Percentiles rank a stretch among this genome's conserved stretches.
phyloP scores from a whole-genome alignment of 2,329 filamentous ascomycete species.

The Proliferodiscus dingleyae region DNA sequence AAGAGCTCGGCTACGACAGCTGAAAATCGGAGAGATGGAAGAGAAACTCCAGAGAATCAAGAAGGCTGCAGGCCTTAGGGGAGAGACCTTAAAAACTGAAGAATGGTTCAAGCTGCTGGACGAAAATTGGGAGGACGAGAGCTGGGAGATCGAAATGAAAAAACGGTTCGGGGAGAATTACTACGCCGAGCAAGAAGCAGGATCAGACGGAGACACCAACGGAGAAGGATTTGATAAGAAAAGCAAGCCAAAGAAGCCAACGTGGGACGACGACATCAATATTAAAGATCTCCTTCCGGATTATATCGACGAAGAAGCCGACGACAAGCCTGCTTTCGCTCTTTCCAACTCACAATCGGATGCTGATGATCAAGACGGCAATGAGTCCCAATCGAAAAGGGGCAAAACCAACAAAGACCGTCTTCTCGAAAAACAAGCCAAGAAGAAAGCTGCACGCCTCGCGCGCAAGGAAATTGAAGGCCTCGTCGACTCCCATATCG shows the following conservation, averaged over 20 bases:
- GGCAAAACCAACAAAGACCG: constrained; percentile 56
- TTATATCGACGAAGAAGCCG: constrained; percentile 62
- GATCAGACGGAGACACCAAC: constrained; percentile 58
- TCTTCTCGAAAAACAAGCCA: constrained; percentile 52
- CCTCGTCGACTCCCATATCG: constrained; percentile 68
- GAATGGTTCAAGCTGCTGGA: constrained; percentile 84
- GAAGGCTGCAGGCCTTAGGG: constrained; percentile 75
- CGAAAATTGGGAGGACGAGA: constrained; percentile 79
- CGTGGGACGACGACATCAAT: constrained; percentile 96
- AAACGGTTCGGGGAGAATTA: constrained; percentile 86
- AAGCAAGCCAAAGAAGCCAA: constrained; percentile 71
- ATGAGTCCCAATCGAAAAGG: constrained; percentile 38
- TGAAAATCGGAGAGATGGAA: constrained; percentile 89
- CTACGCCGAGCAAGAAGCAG: constrained; percentile 67
- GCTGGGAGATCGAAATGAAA: constrained; percentile 88
- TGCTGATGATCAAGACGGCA: constrained; percentile 32
- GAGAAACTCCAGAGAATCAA: constrained; percentile 83
- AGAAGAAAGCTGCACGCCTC: constrained; percentile 69
- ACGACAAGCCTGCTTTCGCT: constrained; percentile 46
- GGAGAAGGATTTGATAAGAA: constrained; percentile 50
- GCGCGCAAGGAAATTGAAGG: constrained; percentile 81
- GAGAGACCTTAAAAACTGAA: constrained; percentile 63
- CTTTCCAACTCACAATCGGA: constrained; percentile 52
- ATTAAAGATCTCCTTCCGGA: constrained; percentile 89
- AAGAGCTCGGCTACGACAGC: constrained; percentile 73